Conservation (phyloP, 257 asterid genomes). For the Solanum lycopersicoides region DNA sequence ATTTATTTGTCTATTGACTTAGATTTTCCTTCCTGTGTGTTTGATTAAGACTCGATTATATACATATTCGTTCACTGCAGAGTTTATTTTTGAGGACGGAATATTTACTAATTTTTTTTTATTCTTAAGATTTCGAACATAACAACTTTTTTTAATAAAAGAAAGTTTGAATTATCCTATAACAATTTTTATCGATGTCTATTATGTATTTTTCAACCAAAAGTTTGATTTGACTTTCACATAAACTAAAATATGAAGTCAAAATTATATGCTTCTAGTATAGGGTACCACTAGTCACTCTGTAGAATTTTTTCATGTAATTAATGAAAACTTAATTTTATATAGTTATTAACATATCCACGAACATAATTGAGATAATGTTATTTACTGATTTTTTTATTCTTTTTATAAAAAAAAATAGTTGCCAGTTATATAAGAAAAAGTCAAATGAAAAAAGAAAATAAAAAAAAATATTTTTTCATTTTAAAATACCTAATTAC, state of each 20-base stretch:
- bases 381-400: neutral
- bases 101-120: rapidly evolving
- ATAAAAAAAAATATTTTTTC: neutral
- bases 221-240: neutral
- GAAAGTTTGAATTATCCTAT: rapidly evolving
- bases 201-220: neutral
- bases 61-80: rapidly evolving
- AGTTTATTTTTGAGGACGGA: rapidly evolving
- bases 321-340: neutral
- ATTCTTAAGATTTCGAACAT: rapidly evolving
- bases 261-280: neutral
- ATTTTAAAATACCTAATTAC: neutral
- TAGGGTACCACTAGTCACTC: neutral
- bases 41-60: neutral
- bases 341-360: neutral
- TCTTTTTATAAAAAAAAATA: too few relatives aligned
- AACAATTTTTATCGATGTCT: neutral
- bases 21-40: neutral
- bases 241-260: neutral
- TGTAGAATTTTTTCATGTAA: neutral
- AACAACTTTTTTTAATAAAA: neutral
- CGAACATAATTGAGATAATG: neutral
- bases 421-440: neutral
- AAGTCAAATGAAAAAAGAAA: neutral
- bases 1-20: neutral